Evolutionary conservation across 331 rosid species (phyloP).

Genomic region (Pyracantha coccinea): DNA sequence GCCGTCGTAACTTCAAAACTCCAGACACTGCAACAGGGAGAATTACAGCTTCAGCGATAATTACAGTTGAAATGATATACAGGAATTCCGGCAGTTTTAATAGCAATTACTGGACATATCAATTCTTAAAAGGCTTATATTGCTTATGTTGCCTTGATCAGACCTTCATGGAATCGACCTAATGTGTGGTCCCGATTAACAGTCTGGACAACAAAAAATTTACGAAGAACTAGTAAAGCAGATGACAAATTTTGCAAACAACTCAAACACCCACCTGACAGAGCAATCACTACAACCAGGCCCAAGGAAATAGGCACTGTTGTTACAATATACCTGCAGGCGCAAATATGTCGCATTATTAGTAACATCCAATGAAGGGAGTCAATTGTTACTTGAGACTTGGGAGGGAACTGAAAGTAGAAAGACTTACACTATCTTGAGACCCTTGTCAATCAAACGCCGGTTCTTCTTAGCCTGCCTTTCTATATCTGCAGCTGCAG

Average conservation of each 20-base stretch:
- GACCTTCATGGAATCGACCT: neutral
- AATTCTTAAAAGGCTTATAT: no score
- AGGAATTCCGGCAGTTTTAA: no score
- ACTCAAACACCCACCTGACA: slow-evolving; percentile 33
- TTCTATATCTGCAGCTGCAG: slow-evolving; percentile 40
- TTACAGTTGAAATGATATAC: neutral
- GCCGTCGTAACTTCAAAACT: slow-evolving; percentile 28
- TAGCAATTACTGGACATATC: no score
- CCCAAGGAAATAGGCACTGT: slow-evolving; percentile 35
- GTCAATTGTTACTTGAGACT: no score
- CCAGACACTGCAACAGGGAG: slow-evolving; percentile 43
- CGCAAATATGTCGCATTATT: neutral
- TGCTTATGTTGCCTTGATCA: neutral
- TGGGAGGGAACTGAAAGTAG: neutral
- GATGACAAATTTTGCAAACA: neutral
- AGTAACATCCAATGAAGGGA: neutral
- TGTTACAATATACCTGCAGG: slow-evolving; percentile 51
- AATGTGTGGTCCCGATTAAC: fast-evolving
- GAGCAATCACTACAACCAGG: slow-evolving; percentile 39
- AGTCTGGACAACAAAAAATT: neutral
- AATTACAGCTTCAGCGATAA: slow-evolving; percentile 16
- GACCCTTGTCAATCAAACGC: slow-evolving; percentile 41
- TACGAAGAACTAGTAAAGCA: neutral
- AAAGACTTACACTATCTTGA: slow-evolving; percentile 38
- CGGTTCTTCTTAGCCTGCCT: slow-evolving; percentile 53